These are phyloP conservation scores for Crucibulum laeve DNA, from an alignment of 768 basidiomycete species.

Conservation along the genomic window DNA sequence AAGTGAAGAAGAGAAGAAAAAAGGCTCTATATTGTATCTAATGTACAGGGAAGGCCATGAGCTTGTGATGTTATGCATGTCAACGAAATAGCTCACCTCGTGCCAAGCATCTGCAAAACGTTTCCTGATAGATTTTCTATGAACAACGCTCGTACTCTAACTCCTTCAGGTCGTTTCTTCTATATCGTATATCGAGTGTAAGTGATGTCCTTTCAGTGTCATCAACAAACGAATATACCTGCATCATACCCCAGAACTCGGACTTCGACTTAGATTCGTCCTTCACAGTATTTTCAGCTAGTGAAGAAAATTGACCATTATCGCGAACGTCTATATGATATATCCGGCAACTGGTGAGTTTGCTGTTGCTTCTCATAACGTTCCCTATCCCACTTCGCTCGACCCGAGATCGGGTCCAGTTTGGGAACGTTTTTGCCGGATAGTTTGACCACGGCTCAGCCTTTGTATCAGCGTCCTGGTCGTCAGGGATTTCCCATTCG, in stretches of 20 bases:
- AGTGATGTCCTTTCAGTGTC: background rate
- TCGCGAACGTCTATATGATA: slow-evolving; percentile 34
- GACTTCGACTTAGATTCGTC: slow-evolving; percentile 17
- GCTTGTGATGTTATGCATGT: too few relatives aligned
- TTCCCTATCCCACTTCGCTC: slow-evolving; percentile 28
- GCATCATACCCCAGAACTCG: slow-evolving; percentile 26
- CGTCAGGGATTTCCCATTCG: slow-evolving; percentile 9
- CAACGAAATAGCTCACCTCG: slow-evolving; percentile 27
- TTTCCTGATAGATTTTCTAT: slow-evolving; percentile 45
- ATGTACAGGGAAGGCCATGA: background rate
- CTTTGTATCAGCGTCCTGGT: slow-evolving; percentile 18
- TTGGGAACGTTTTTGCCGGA: slow-evolving; percentile 40
- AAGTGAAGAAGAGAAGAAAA: slow-evolving; percentile 60
- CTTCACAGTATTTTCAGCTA: slow-evolving; percentile 11
- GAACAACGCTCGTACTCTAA: slow-evolving; percentile 46
- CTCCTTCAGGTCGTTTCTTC: slow-evolving; percentile 10
- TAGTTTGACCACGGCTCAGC: slow-evolving; percentile 30
- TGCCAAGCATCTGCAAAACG: slow-evolving; percentile 57
- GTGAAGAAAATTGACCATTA: slow-evolving; percentile 28
- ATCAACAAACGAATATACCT: slow-evolving; percentile 19
- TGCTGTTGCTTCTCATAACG: slow-evolving; percentile 20
- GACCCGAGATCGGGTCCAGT: slow-evolving; percentile 45
- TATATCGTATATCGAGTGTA: slow-evolving; percentile 1
- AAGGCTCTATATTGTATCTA: slow-evolving; percentile 57
- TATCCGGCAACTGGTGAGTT: slow-evolving; percentile 19